Percentiles rank a stretch among this genome's conserved stretches.
Evolutionary conservation across 768 basidiomycete genomes (phyloP).

Genomic region (Gelatoporia subvermispora): DNA sequence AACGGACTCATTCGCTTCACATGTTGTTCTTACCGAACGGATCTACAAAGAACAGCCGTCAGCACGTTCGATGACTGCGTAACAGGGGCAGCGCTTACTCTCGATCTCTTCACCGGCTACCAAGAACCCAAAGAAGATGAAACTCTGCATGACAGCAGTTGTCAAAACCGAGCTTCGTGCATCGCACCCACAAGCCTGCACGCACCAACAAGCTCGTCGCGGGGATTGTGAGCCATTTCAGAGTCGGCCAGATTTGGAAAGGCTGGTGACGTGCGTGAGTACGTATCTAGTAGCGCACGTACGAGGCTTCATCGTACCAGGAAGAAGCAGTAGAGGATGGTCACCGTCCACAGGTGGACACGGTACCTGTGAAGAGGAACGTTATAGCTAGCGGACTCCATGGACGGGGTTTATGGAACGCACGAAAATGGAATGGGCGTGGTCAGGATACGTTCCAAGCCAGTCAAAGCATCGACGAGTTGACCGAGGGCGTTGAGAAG

Average conservation of each 20-base stretch:
- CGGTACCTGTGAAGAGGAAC: slow-evolving; percentile 42
- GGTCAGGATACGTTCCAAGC: slow-evolving; percentile 67
- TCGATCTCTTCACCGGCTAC: slow-evolving; percentile 75
- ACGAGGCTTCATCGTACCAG: slow-evolving; percentile 38
- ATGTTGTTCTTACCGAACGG: slow-evolving; percentile 41
- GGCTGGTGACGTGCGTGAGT: slow-evolving; percentile 43
- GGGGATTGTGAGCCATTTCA: slow-evolving; percentile 64
- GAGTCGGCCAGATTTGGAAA: slow-evolving; percentile 52
- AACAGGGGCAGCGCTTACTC: slow-evolving; percentile 37
- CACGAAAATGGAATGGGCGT: slow-evolving; percentile 77
- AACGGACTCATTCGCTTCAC: slow-evolving; percentile 1
- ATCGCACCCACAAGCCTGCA: neutral
- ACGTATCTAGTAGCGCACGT: slow-evolving; percentile 2
- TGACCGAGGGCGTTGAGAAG: slow-evolving; percentile 46
- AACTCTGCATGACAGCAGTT: slow-evolving; percentile 35
- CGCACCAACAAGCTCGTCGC: slow-evolving; percentile 49
- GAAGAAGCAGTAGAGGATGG: slow-evolving; percentile 52
- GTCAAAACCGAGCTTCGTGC: neutral
- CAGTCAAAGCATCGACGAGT: slow-evolving; percentile 62
- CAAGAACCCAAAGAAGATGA: slow-evolving; percentile 71
- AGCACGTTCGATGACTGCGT: slow-evolving; percentile 2
- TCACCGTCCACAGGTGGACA: slow-evolving; percentile 64
- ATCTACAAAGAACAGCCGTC: slow-evolving; percentile 25
- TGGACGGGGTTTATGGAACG: slow-evolving; percentile 14
- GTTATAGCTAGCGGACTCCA: too few species aligned